A percentile compares a stretch with the other conserved stretches of the same genome.
phyloP scores from a whole-genome alignment of 2,329 filamentous ascomycete species.

The Ustilaginoidea virens region DNA sequence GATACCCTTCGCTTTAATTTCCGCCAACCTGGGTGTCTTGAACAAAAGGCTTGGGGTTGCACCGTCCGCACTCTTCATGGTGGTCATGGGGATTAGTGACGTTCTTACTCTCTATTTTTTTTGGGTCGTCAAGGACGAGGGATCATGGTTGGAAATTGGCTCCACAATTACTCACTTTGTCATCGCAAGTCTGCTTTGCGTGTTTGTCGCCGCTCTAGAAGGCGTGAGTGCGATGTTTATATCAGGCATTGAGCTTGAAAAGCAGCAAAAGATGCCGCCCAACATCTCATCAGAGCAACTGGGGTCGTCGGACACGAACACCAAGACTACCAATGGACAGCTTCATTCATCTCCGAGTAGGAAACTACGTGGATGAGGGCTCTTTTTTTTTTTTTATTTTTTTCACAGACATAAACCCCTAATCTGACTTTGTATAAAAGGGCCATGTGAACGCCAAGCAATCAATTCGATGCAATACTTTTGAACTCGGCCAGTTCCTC shows the following conservation, averaged over 20 bases:
- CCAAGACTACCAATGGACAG: too few species aligned
- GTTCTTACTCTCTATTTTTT: constrained; percentile 93
- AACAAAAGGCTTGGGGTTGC: constrained; percentile 74
- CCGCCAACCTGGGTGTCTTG: constrained; percentile 83
- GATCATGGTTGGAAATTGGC: constrained; percentile 93
- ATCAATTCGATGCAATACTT: too few species aligned
- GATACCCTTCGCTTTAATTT: constrained; percentile 84
- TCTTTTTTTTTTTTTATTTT: too few species aligned
- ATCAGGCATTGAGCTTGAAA: constrained; percentile 55
- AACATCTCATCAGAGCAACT: too few species aligned
- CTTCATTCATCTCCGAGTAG: too few species aligned
- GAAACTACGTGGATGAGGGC: too few species aligned
- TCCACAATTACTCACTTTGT: constrained; percentile 92
- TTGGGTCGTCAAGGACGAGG: constrained; percentile 92
- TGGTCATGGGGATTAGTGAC: constrained; percentile 83
- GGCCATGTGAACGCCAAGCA: too few species aligned
- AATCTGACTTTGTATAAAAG: too few species aligned
- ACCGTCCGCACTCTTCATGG: constrained; percentile 82
- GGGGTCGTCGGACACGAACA: too few species aligned
- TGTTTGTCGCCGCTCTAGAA: constrained; percentile 83
- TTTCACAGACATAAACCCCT: too few species aligned
- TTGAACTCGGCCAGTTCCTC: too few species aligned
- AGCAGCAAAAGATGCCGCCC: too few species aligned
- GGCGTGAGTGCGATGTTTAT: constrained; percentile 74
- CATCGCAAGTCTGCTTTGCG: constrained; percentile 76